Conservation (phyloP, 768 basidiomycete species). For the Lenzites betulinus region DNA sequence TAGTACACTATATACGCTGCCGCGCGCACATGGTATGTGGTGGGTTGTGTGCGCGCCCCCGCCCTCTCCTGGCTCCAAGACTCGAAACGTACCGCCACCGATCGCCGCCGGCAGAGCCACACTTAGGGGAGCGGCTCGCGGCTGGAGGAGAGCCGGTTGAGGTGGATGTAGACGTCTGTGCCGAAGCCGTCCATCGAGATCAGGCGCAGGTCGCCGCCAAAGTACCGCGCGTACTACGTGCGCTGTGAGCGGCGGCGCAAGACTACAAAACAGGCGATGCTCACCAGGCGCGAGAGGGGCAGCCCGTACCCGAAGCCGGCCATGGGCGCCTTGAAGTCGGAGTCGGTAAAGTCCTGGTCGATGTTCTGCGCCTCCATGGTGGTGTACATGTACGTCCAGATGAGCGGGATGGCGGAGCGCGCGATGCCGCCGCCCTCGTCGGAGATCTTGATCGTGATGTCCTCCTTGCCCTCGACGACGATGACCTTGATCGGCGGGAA, state of each 20-base stretch:
- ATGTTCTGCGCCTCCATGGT: slow-evolving; percentile 74
- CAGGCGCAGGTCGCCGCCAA: slow-evolving; percentile 88
- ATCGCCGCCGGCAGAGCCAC: too few species aligned
- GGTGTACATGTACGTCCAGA: slow-evolving; percentile 99
- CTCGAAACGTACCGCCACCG: too few species aligned
- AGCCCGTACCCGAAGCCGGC: slow-evolving; percentile 96
- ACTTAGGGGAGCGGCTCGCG: slow-evolving; percentile 72
- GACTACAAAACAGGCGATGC: slow-evolving; percentile 31
- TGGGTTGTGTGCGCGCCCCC: too few species aligned
- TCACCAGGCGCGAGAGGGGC: slow-evolving; percentile 85
- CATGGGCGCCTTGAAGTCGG: slow-evolving; percentile 97
- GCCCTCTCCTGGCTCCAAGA: too few species aligned
- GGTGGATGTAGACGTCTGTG: slow-evolving; percentile 91
- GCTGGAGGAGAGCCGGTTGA: slow-evolving; percentile 83
- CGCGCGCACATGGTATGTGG: not conserved
- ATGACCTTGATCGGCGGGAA: slow-evolving; percentile 93
- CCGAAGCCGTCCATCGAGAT: slow-evolving; percentile 99
- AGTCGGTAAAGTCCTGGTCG: slow-evolving; percentile 77
- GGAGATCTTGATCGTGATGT: slow-evolving; percentile 98
- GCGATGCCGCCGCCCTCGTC: slow-evolving; percentile 98
- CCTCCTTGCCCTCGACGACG: slow-evolving; percentile 96
- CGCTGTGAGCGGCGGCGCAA: not conserved
- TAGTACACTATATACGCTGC: not conserved
- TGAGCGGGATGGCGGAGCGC: slow-evolving; percentile 83
- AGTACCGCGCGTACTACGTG: slow-evolving; percentile 86